phyloP scores from a whole-genome alignment of 371 early-diverging fungal species.

The Mortierella sp. region DNA sequence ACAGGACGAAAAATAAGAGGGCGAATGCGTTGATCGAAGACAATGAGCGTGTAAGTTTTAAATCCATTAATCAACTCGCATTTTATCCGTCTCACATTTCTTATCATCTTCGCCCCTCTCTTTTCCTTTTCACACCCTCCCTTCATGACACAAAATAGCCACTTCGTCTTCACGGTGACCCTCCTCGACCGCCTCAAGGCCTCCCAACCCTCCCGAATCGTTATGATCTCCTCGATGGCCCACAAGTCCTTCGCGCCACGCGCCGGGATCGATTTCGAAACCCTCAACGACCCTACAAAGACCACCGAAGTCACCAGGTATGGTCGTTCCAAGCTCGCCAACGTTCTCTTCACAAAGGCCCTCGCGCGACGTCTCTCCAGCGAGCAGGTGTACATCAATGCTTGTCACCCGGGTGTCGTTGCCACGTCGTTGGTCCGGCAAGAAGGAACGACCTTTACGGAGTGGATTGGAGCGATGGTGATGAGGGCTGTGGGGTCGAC shows the following conservation, averaged over 20 bases:
- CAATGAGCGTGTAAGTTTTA: too few species aligned
- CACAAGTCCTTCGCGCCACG: constrained; percentile 45
- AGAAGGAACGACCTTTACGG: neutral
- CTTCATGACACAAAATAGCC: constrained; percentile 31
- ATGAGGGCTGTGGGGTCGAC: neutral
- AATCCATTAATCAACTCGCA: too few species aligned
- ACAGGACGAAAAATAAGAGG: neutral
- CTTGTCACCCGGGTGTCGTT: constrained; percentile 47
- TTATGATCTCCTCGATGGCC: constrained; percentile 60
- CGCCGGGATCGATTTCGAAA: constrained; percentile 45
- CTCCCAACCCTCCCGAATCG: constrained; percentile 67
- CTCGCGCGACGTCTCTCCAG: constrained; percentile 61
- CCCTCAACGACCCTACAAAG: constrained; percentile 57
- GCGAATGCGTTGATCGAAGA: neutral
- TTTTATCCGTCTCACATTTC: neutral
- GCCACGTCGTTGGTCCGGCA: constrained; percentile 1
- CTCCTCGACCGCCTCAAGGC: constrained; percentile 68
- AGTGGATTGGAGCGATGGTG: neutral
- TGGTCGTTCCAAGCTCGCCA: constrained; percentile 72
- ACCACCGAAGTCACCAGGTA: constrained; percentile 45
- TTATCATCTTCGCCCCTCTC: neutral
- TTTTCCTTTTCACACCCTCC: neutral
- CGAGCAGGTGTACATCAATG: constrained; percentile 49
- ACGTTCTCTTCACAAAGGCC: constrained; percentile 70
- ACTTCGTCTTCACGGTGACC: constrained; percentile 70